These are phyloP conservation scores for Mycotypha africana DNA, from an alignment of 371 early-diverging fungal species.

Conservation along the genomic window DNA sequence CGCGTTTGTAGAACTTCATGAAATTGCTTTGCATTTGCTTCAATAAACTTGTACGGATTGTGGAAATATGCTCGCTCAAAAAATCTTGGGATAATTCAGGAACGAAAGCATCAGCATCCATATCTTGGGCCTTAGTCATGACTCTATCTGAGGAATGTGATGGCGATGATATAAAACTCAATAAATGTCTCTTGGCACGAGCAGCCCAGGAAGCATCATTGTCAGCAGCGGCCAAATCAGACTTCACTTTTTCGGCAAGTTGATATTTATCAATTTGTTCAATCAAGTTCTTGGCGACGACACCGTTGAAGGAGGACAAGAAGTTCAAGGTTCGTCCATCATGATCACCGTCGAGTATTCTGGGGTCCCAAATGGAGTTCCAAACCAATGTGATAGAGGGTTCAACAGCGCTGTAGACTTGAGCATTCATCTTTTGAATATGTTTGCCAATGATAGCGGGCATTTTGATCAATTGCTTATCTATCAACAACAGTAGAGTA, in stretches of 20 bases:
- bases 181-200: too few relatives aligned
- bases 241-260: slow-evolving; percentile 5
- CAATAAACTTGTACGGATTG: slow-evolving; percentile 7
- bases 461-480: slow-evolving; percentile 6
- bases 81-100: slow-evolving; percentile 10
- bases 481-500: slow-evolving; percentile 1
- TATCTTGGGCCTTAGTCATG: too few relatives aligned
- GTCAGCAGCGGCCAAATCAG: too few relatives aligned
- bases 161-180: too few relatives aligned
- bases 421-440: slow-evolving; percentile 14
- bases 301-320: slow-evolving; percentile 12
- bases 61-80: slow-evolving; percentile 2
- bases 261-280: slow-evolving; percentile 9
- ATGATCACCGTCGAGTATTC: not conserved
- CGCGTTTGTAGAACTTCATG: slow-evolving; percentile 6
- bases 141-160: too few relatives aligned
- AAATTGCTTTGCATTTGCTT: slow-evolving; percentile 15
- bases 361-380: slow-evolving; percentile 8
- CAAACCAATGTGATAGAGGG: slow-evolving; percentile 5
- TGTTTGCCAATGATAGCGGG: slow-evolving; percentile 15
- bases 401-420: slow-evolving; percentile 10
- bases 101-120: too few relatives aligned
- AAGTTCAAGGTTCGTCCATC: slow-evolving; percentile 1
- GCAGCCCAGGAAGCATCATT: too few relatives aligned
- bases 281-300: slow-evolving; percentile 8